Evolutionary conservation across 2,329 filamentous ascomycete species (phyloP).

Genomic region (Penicillium thymicola): DNA sequence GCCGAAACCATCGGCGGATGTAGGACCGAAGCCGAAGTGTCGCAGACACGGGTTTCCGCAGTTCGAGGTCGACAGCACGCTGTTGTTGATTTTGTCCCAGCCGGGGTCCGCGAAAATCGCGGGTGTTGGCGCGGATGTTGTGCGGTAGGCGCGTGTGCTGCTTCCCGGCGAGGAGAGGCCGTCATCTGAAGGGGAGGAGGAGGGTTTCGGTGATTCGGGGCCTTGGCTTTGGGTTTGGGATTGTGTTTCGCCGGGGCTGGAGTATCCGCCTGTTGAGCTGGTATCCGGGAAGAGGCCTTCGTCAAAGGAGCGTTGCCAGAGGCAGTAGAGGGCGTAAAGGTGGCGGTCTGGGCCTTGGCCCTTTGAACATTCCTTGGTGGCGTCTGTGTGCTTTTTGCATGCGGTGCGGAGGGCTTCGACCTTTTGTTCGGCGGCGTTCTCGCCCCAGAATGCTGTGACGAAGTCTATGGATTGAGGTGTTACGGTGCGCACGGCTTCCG

Average conservation of each 20-base stretch:
- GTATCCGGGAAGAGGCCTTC: slow-evolving; percentile 55
- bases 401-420: slow-evolving; percentile 80
- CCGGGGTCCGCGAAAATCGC: slow-evolving; percentile 81
- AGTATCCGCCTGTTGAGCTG: slow-evolving; percentile 63
- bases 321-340: slow-evolving; percentile 86
- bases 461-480: slow-evolving; percentile 82
- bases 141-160: slow-evolving; percentile 55
- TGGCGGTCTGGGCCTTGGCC: slow-evolving; percentile 90
- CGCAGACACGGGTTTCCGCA: slow-evolving; percentile 93
- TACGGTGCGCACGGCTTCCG: slow-evolving; percentile 86
- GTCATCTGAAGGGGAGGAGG: slow-evolving; percentile 35
- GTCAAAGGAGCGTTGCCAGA: slow-evolving; percentile 89
- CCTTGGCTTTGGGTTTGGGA: slow-evolving; percentile 4
- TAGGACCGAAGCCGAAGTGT: slow-evolving; percentile 95
- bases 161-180: slow-evolving; percentile 37
- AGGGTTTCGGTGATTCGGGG: slow-evolving; percentile 25
- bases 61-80: slow-evolving; percentile 94
- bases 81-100: slow-evolving; percentile 94
- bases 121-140: slow-evolving; percentile 53
- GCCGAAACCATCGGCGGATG: slow-evolving; percentile 88
- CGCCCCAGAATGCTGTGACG: slow-evolving; percentile 90
- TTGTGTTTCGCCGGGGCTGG: slow-evolving; percentile 51
- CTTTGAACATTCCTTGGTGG: slow-evolving; percentile 81
- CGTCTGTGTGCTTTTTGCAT: slow-evolving; percentile 74
- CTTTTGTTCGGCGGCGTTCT: slow-evolving; percentile 77